A percentile compares a stretch with the other conserved stretches of the same genome.
phyloP scores from a whole-genome alignment of 371 early-diverging fungal genomes.

The Mortierella sp. region DNA sequence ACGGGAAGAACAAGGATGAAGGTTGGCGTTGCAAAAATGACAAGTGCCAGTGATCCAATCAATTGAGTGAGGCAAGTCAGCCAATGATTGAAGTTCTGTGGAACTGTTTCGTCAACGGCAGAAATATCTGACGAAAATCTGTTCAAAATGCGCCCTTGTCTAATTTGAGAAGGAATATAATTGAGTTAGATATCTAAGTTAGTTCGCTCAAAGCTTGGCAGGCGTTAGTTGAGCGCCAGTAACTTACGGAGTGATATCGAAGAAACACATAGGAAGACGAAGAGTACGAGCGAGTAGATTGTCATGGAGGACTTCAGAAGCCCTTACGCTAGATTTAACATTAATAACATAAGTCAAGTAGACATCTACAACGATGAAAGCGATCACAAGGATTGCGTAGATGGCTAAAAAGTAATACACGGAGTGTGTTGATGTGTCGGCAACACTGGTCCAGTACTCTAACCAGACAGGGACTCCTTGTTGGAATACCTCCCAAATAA shows the following conservation, averaged over 20 bases:
- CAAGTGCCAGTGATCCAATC: slow-evolving; percentile 65
- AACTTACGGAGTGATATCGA: slow-evolving; percentile 53
- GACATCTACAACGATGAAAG: slow-evolving; percentile 59
- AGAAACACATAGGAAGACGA: slow-evolving; percentile 69
- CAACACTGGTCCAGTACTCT: slow-evolving; percentile 65
- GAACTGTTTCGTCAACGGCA: slow-evolving; percentile 83
- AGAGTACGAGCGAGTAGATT: slow-evolving; percentile 30
- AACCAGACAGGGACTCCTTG: slow-evolving; percentile 78
- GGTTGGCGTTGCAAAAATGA: slow-evolving; percentile 71
- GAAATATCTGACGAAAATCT: slow-evolving; percentile 91
- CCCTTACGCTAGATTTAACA: slow-evolving; percentile 38
- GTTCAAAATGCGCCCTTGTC: slow-evolving; percentile 82
- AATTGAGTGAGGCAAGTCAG: slow-evolving; percentile 62
- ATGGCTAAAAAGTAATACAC: slow-evolving; percentile 48
- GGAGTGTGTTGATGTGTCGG: slow-evolving; percentile 32
- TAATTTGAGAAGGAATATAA: slow-evolving; percentile 1
- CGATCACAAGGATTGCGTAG: slow-evolving; percentile 53
- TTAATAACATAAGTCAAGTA: slow-evolving; percentile 47
- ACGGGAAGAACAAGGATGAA: slow-evolving; percentile 62
- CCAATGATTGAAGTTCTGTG: slow-evolving; percentile 68
- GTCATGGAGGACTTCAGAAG: slow-evolving; percentile 60
- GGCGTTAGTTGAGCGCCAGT: not conserved
- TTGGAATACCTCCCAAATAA: slow-evolving; percentile 64
- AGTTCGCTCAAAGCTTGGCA: not conserved
- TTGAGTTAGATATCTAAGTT: not conserved